Evolutionary conservation across 768 basidiomycete species (phyloP).

Genomic region (Mycena vulgaris): DNA sequence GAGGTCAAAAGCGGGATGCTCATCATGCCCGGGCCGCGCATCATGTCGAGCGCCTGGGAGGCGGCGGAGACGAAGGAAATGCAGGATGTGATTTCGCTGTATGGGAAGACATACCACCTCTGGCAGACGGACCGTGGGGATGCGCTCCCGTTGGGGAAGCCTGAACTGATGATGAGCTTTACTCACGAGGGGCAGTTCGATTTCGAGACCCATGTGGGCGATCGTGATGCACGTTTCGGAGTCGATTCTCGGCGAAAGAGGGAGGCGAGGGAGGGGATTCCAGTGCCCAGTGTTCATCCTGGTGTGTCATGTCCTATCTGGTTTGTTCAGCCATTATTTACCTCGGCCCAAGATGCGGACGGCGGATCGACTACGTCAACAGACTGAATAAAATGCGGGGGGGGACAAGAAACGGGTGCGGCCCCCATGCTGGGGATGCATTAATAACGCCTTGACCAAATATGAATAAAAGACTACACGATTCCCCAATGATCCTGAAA

Average conservation of each 20-base stretch:
- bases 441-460: no score
- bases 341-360: constrained; percentile 23
- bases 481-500: no score
- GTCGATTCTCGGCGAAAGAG: constrained; percentile 33
- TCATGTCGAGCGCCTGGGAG: constrained; percentile 32
- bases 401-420: no score
- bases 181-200: constrained; percentile 36
- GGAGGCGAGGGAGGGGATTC: constrained; percentile 38
- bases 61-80: constrained; percentile 39
- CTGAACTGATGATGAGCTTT: constrained; percentile 39
- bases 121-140: constrained; percentile 40
- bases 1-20: constrained; percentile 51
- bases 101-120: constrained; percentile 37
- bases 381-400: no score
- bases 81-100: constrained; percentile 31
- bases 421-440: no score
- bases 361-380: background rate
- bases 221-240: constrained; percentile 19
- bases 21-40: constrained; percentile 32
- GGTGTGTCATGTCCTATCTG: background rate
- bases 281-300: constrained; percentile 8
- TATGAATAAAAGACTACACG: no score
- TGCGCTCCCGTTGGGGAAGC: constrained; percentile 30
- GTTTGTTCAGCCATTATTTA: background rate
- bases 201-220: constrained; percentile 30